Evolutionary conservation across 495 filamentous ascomycete genomes (phyloP).

Genomic region (Neurospora cerealis): DNA sequence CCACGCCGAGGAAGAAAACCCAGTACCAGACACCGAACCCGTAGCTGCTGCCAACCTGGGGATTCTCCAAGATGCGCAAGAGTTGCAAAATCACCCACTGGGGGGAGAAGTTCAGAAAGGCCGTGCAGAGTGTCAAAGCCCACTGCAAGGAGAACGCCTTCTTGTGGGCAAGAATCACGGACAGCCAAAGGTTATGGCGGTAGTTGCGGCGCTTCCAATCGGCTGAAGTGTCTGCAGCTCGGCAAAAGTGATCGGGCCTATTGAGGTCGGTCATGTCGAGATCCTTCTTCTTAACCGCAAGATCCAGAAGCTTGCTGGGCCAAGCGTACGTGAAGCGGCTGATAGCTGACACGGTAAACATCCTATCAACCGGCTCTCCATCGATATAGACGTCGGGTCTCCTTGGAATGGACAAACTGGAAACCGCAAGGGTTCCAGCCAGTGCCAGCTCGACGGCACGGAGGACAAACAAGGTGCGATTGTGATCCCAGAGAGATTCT

Average conservation of each 20-base stretch:
- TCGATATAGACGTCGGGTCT: constrained; percentile 54
- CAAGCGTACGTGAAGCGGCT: constrained; percentile 56
- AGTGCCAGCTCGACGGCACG: constrained; percentile 28
- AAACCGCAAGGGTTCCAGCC: constrained; percentile 24
- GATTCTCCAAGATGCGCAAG: constrained; percentile 52
- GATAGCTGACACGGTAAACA: constrained; percentile 50
- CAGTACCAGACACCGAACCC: constrained; percentile 52
- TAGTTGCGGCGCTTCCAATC: constrained; percentile 43
- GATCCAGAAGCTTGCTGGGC: constrained; percentile 42
- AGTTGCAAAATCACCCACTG: constrained; percentile 60
- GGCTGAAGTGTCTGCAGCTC: constrained; percentile 36
- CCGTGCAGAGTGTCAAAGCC: constrained; percentile 39
- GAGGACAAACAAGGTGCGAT: constrained; percentile 19
- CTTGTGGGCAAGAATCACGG: constrained; percentile 46
- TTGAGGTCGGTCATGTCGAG: constrained; percentile 53
- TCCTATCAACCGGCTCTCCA: constrained; percentile 52
- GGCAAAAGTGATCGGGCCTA: constrained; percentile 37
- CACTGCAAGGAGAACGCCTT: constrained; percentile 44
- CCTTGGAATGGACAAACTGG: constrained; percentile 47
- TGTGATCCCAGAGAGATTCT: constrained; percentile 18
- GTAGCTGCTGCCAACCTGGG: constrained; percentile 28
- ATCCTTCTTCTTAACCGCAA: constrained; percentile 42
- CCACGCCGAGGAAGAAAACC: constrained; percentile 51
- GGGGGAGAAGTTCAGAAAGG: constrained; percentile 54
- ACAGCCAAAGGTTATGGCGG: constrained; percentile 50